Base-by-base conservation (phyloP, 2,329 filamentous ascomycete genomes). In the Zalaria sp. region DNA sequence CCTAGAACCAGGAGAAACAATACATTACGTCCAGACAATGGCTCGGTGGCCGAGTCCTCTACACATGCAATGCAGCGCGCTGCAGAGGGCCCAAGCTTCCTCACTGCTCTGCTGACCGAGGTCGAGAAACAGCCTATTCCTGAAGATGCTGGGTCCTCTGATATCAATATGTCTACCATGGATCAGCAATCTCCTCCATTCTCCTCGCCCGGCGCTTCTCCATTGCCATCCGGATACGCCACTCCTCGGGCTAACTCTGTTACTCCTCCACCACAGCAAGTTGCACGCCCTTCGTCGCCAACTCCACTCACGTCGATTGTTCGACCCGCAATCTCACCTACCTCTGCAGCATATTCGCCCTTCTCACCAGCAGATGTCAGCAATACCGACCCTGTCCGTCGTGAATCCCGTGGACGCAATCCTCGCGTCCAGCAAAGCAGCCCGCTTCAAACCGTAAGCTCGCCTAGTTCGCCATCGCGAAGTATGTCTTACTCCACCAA, bases 31-130 rank as follows among this genome's bases (percentile, higher is more conserved):
- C 67, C 10, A 49, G 58, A 60, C 42, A 63, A 61, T 42, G 62
- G 58, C 47, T 59, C 39, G 31, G 36, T 11, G 10, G 45, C 55
- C 10, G 59, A 62, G 38, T 57, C 58, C 5, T 61, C 59, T 10
- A 31, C 47, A 25, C 46, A 51, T 27, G 52, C 56, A 32, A 48
- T 49, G 10, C 58, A 55, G 46, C 52, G 51, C 40, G 47, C 51
- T 38, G 59, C 66, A 34, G 71, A 68, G 27, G 75, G 72, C 5
- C 83, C 86, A 5, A 88, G 84, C 4, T 89, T 96, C 56, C 69
- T 96, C 5, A 84, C 86, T 25, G 89, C 86, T 1, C 67, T 96
- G 5, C 66, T 96, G 39, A 86, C 83, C 57, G 89, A 96, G 59
- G 85, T 96, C 1, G 87, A 93, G 55, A 71, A 66, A 34, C 68